These are phyloP conservation scores for Boletus vinaceobasis DNA, from an alignment of 768 basidiomycete genomes.

Conservation along the genomic window DNA sequence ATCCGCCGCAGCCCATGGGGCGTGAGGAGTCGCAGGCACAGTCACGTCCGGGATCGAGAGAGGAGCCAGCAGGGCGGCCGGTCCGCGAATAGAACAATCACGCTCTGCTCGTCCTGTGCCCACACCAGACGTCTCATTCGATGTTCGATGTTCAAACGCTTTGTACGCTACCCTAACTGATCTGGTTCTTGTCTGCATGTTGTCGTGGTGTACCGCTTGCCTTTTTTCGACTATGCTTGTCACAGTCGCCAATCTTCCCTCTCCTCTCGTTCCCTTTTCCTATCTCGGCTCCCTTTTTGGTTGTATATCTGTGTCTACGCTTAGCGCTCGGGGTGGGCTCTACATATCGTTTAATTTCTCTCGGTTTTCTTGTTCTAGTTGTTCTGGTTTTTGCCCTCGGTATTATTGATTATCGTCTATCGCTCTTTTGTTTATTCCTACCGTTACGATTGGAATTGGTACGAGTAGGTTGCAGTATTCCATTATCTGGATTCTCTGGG, in stretches of 20 bases:
- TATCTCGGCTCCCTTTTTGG: background rate
- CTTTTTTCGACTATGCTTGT: background rate
- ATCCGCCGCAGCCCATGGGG: slow-evolving; percentile 36
- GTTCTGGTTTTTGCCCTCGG: background rate
- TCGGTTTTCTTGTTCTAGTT: background rate
- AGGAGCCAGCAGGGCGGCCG: slow-evolving; percentile 15
- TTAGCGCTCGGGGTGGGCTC: background rate
- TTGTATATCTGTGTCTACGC: background rate
- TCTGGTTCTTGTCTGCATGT: too few species aligned
- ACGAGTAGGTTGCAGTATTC: background rate
- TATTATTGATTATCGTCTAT: slow-evolving; percentile 6
- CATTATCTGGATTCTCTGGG: background rate
- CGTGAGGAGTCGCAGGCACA: slow-evolving; percentile 26
- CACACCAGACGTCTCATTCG: too few species aligned
- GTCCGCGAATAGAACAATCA: slow-evolving; percentile 13
- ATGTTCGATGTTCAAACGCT: background rate
- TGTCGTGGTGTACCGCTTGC: background rate
- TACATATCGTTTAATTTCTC: slow-evolving; percentile 18
- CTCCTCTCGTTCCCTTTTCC: too few species aligned
- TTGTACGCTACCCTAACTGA: slow-evolving; percentile 3
- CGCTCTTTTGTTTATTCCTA: background rate
- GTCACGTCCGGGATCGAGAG: slow-evolving; percentile 28
- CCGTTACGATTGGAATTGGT: background rate
- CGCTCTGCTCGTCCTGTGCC: too few species aligned
- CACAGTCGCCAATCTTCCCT: too few species aligned